Evolutionary conservation across 2,329 filamentous ascomycete species (phyloP).

Genomic region (Claviceps sp.): DNA sequence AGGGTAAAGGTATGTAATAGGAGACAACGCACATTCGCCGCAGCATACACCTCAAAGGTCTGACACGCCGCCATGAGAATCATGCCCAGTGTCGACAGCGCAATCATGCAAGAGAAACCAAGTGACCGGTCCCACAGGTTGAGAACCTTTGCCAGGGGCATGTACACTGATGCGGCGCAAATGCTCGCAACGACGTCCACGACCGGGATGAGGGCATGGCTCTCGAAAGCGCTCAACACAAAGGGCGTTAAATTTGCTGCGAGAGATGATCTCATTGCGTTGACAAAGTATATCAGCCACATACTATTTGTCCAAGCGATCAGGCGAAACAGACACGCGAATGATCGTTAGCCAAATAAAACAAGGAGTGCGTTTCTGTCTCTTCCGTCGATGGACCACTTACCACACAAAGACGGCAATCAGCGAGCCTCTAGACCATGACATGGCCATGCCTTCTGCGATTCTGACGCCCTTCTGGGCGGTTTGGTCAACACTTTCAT

Average conservation of each 20-base stretch:
- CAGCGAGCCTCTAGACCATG: constrained; percentile 1
- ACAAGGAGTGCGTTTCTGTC: too few species aligned
- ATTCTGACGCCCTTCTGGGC: constrained; percentile 2
- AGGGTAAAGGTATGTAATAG: not conserved
- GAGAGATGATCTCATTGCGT: constrained; percentile 4
- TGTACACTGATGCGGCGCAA: constrained; percentile 45
- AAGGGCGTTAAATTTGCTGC: constrained; percentile 1
- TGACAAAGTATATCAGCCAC: constrained; percentile 4
- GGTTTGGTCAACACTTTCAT: not conserved
- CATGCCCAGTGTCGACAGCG: constrained; percentile 33
- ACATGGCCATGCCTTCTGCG: constrained; percentile 2
- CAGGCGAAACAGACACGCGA: not conserved
- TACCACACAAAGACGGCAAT: constrained; percentile 3
- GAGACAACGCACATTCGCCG: constrained; percentile 27
- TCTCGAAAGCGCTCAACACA: constrained; percentile 28
- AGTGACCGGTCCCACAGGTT: constrained; percentile 51
- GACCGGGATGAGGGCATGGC: constrained; percentile 39
- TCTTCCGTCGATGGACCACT: not conserved
- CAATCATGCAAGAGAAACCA: constrained; percentile 40
- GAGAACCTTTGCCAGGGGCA: constrained; percentile 47
- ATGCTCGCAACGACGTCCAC: constrained; percentile 39
- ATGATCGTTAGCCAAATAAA: too few species aligned
- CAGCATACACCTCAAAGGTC: constrained; percentile 29
- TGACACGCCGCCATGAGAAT: constrained; percentile 48
- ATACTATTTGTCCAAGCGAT: not conserved